A percentile compares a stretch with the other conserved stretches of the same genome.
Evolutionary conservation across 371 early-diverging fungal genomes (phyloP).

Genomic region (Choanephora cucurbitarum): DNA sequence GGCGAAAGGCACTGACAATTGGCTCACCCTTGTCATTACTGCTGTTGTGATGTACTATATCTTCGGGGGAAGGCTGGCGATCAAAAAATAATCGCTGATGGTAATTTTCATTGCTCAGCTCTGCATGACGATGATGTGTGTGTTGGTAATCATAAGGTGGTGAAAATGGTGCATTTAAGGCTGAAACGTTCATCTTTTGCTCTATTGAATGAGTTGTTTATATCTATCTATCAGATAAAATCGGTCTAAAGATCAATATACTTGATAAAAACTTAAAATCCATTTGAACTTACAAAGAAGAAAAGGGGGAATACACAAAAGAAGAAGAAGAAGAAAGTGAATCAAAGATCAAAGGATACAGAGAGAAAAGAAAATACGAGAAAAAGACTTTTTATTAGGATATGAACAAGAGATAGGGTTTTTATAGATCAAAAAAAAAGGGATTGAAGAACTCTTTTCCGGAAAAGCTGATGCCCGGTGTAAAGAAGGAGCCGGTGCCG

Average conservation of each 20-base stretch:
- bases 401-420: conserved; percentile 6
- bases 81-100: conserved; percentile 11
- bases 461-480: conserved; percentile 15
- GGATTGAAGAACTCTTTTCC: conserved; percentile 8
- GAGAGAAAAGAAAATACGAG: conserved; percentile 1
- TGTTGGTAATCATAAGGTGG: conserved; percentile 32
- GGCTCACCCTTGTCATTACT: conserved; percentile 3
- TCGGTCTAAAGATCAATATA: not conserved
- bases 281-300: not conserved
- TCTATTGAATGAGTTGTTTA: not conserved
- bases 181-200: conserved; percentile 24
- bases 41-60: conserved; percentile 1
- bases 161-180: conserved; percentile 28
- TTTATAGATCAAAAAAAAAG: conserved; percentile 14
- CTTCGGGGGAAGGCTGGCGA: conserved; percentile 9
- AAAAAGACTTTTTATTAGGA: not conserved
- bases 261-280: not conserved
- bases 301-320: not conserved
- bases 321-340: not conserved
- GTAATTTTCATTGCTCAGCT: not conserved
- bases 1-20: conserved; percentile 23
- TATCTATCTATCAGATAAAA: not conserved
- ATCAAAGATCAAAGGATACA: conserved; percentile 1
- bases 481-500: conserved; percentile 16
- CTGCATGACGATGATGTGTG: not conserved